A percentile compares a stretch with the other conserved stretches of the same genome.
phyloP scores from a whole-genome alignment of 164 flowering plant species.

The Hamamelis virginiana region DNA sequence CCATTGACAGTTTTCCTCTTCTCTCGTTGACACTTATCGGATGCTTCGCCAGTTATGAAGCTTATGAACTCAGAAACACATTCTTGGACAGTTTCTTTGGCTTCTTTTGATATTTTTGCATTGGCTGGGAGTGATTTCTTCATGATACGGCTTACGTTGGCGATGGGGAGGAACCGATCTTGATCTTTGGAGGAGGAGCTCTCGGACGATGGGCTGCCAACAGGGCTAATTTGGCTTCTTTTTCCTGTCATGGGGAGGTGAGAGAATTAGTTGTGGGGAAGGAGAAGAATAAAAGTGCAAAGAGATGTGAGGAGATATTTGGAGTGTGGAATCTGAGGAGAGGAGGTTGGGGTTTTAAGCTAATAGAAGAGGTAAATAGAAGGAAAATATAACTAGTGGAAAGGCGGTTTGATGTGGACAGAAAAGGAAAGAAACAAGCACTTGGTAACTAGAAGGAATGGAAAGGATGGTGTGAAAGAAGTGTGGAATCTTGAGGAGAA shows the following conservation, averaged over 20 bases:
- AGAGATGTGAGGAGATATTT: background rate
- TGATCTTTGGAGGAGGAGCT: constrained; percentile 29
- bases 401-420: constrained; percentile 38
- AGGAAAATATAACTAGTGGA: constrained; percentile 14
- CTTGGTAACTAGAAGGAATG: too few species aligned
- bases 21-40: constrained; percentile 51
- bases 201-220: constrained; percentile 28
- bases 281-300: background rate
- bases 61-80: constrained; percentile 57
- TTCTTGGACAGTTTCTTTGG: constrained; percentile 50
- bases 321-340: constrained; percentile 2
- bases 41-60: constrained; percentile 50
- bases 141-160: constrained; percentile 49
- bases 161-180: constrained; percentile 46
- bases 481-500: too few species aligned
- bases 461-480: too few species aligned
- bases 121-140: constrained; percentile 40
- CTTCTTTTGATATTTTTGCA: constrained; percentile 48
- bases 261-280: background rate
- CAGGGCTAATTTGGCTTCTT: constrained; percentile 22
- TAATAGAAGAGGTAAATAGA: background rate
- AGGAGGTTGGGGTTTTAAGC: constrained; percentile 1
- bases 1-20: constrained; percentile 46
- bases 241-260: constrained; percentile 27
- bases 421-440: constrained; percentile 9